These are phyloP conservation scores for Starmerella scarabaei DNA, from an alignment of 805 yeast genomes.

Conservation along the genomic window DNA sequence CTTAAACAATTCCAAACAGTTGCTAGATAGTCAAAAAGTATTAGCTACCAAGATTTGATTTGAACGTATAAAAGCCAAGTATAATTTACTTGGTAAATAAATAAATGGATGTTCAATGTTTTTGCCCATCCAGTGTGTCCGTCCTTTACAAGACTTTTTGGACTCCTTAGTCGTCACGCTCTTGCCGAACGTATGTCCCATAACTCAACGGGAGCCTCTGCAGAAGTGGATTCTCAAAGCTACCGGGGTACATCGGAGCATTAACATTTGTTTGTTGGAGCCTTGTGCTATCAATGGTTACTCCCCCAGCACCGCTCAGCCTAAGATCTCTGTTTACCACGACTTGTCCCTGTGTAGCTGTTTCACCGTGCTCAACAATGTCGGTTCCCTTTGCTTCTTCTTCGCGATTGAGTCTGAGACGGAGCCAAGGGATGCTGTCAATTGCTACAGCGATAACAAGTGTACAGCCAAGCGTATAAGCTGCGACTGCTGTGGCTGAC, in stretches of 20 bases:
- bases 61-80: too few relatives aligned
- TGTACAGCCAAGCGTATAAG: conserved; percentile 67
- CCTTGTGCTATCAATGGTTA: conserved; percentile 4
- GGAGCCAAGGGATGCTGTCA: conserved; percentile 69
- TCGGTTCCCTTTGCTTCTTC: conserved; percentile 85
- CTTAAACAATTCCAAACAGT: too few relatives aligned
- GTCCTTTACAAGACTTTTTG: too few relatives aligned
- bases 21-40: too few relatives aligned
- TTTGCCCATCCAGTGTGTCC: too few relatives aligned
- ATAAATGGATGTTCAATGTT: too few relatives aligned
- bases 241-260: conserved; percentile 19
- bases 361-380: conserved; percentile 81
- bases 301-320: neutral
- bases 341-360: conserved; percentile 31
- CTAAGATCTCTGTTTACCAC: neutral
- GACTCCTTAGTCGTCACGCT: too few relatives aligned
- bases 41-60: too few relatives aligned
- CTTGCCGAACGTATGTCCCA: conserved; percentile 11
- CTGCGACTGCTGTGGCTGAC: conserved; percentile 53
- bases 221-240: conserved; percentile 20
- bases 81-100: too few relatives aligned
- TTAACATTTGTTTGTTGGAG: conserved; percentile 17
- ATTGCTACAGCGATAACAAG: conserved; percentile 49
- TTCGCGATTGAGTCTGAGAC: conserved; percentile 70
- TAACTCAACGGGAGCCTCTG: conserved; percentile 18